These are phyloP conservation scores for Endothia cerciana DNA, from an alignment of 2,329 filamentous ascomycete species.

Conservation along the genomic window DNA sequence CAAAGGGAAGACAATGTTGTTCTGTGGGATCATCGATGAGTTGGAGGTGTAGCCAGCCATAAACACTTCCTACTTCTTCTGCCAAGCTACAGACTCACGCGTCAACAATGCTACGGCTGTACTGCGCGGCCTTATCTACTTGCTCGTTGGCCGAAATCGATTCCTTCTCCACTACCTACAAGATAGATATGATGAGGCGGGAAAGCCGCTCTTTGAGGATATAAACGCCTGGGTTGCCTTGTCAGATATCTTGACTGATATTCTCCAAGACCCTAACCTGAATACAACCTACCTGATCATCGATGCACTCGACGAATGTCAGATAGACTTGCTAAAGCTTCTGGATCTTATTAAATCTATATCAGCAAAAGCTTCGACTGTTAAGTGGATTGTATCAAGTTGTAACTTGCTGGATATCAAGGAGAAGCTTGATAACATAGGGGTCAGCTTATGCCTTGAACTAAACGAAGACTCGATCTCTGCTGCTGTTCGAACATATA, in stretches of 20 bases:
- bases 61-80: slow-evolving; percentile 45
- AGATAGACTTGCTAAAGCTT: slow-evolving; percentile 35
- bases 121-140: slow-evolving; percentile 49
- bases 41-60: slow-evolving; percentile 25
- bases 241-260: too few relatives aligned
- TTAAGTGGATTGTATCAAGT: slow-evolving; percentile 51
- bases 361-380: slow-evolving; percentile 30
- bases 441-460: slow-evolving; percentile 41
- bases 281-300: slow-evolving; percentile 32
- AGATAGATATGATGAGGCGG: too few relatives aligned
- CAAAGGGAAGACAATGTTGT: slow-evolving; percentile 44
- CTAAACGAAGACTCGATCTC: slow-evolving; percentile 37
- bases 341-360: slow-evolving; percentile 40
- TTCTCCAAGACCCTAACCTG: too few relatives aligned
- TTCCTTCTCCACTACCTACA: too few relatives aligned
- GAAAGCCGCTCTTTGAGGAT: too few relatives aligned
- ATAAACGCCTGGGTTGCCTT: too few relatives aligned
- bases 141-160: too few relatives aligned
- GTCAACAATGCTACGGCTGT: slow-evolving; percentile 46
- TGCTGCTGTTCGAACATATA: slow-evolving; percentile 32
- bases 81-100: slow-evolving; percentile 42
- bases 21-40: slow-evolving; percentile 36
- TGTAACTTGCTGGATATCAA: slow-evolving; percentile 46
- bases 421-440: slow-evolving; percentile 35
- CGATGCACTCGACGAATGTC: slow-evolving; percentile 54